Evolutionary conservation across 768 basidiomycete species (phyloP), one percentile per base, ranked within the genome.

Genomic region (Termitomyces sp.): DNA sequence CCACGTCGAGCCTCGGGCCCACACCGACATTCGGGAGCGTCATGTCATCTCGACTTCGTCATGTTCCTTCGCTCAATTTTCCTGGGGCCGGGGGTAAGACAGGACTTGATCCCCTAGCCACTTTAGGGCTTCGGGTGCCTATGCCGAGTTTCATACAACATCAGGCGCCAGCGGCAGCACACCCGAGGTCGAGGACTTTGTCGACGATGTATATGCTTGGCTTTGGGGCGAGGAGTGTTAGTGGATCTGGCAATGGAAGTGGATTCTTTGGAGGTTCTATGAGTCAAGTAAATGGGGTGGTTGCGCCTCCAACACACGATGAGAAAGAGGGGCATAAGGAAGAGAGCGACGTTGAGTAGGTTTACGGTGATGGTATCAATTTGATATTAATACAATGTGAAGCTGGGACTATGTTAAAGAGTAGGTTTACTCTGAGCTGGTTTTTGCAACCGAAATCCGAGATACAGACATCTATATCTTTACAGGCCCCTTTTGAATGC

Each of bases 21-120:
- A 72, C 77, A 14, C 80, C 80, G n/a, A 89, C 87, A 33, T 91
- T 91, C 66, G 88, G 89, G 13, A 74, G 81, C 36, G 80, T 89
- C 41, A 87, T 91, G 79, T 88, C 87, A 1, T 81, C 79, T 3
- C 75, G 81, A 18, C 67, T 83, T 23, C 75, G 81, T n/a, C 84
- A 81, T 51, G 72, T 79, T 0, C 70, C 76, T 0, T 83, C 85
- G 12, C 60, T 76, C 61, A 68, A 69, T 50, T 60, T 71, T 51
- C 49, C 68, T 28, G 54, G 61, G 55, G 55, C 66, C 61, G n/a
- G 38, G 33, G 59, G 49, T 12, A 57, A 40, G 60, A 61, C 53
- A 57, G 56, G 49, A 5, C 66, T 5, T 13, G 75, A 81, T 67
- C 80, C 79, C 0, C 73, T 87, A 41, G 74, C 76, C 0, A 68